These are phyloP conservation scores for Globisporangium paroecandrum DNA, from an alignment of 352 stramenopile species.

Conservation along the genomic window DNA sequence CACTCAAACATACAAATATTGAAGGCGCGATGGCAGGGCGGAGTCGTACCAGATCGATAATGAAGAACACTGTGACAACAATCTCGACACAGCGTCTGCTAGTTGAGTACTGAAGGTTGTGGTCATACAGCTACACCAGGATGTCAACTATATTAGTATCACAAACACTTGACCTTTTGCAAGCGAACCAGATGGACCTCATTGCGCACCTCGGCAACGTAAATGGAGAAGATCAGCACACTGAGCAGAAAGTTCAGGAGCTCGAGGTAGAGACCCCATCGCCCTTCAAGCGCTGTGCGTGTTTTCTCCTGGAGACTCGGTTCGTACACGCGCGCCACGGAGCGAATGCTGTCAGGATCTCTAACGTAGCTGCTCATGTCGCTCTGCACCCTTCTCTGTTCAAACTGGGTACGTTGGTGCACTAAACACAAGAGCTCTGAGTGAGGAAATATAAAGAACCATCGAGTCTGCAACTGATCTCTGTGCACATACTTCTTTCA, in stretches of 20 bases:
- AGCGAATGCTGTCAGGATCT: conserved; percentile 21
- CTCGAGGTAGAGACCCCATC: conserved; percentile 46
- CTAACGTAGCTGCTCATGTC: conserved; percentile 21
- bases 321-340: conserved; percentile 39
- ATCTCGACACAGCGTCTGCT: conserved; percentile 34
- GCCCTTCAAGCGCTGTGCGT: conserved; percentile 30
- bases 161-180: neutral
- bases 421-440: neutral
- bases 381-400: conserved; percentile 18
- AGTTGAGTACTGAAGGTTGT: conserved; percentile 17
- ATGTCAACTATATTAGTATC: neutral
- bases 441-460: neutral
- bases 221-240: conserved; percentile 54
- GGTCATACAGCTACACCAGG: conserved; percentile 38
- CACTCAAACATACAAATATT: too few species aligned
- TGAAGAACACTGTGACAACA: conserved; percentile 49
- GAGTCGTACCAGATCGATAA: conserved; percentile 46
- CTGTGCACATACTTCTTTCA: conserved; percentile 4
- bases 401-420: conserved; percentile 22
- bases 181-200: neutral
- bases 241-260: conserved; percentile 57
- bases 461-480: neutral
- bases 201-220: conserved; percentile 46
- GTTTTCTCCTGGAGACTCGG: conserved; percentile 43
- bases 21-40: neutral